Evolutionary conservation across 2,329 filamentous ascomycete species (phyloP), one percentile per base, ranked within the genome.

Genomic region (Sporothrix pseudoabietina): DNA sequence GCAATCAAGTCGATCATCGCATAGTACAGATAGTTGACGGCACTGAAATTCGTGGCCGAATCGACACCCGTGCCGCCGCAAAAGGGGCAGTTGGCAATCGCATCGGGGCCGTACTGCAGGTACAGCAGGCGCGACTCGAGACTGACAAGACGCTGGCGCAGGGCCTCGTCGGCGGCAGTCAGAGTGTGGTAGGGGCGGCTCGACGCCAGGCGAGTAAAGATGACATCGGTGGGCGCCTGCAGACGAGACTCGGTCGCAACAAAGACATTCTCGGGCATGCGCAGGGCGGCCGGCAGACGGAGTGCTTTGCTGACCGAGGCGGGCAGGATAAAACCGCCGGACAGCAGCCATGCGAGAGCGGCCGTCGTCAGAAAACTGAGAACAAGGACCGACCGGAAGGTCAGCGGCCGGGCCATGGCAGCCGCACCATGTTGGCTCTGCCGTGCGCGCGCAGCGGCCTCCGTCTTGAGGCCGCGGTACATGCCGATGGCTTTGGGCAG

Each of bases 211-310:
- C 95, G 92, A 74, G 87, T 89, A 82, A 97, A 96, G 75, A 98
- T 87, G 47, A 97, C 90, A 79, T 95, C 92, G 57, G 89, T 91
- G n/a, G 94, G 90, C 57, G 92, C 95, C 78, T 94, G 92, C 22
- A 98, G 89, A 47, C 94, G 92, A 69, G 93, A 96, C 73, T 90
- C 86, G 0, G 95, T 98, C 22, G 85, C 81, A 41, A 82, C 79
- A 85, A 98, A 97, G 81, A 98, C 84, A 82, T 98, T 98, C 80
- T 93, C 90, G 4, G 92, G 91, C 6, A 88, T 84, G 52, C 69
- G 90, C 0, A 95, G 83, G 19, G 91, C 90, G 74, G 89, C 86
- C 74, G 90, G 78, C 70, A 71, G 35, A 22, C 92, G 81, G 77
- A 87, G 79, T 80, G 88, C 87, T 74, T 89, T 79, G 77, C 88